A percentile compares a stretch with the other conserved stretches of the same genome.
These are phyloP conservation scores for Candida tropicalis DNA, from an alignment of 1,139 yeast species.

Conservation along the genomic window DNA sequence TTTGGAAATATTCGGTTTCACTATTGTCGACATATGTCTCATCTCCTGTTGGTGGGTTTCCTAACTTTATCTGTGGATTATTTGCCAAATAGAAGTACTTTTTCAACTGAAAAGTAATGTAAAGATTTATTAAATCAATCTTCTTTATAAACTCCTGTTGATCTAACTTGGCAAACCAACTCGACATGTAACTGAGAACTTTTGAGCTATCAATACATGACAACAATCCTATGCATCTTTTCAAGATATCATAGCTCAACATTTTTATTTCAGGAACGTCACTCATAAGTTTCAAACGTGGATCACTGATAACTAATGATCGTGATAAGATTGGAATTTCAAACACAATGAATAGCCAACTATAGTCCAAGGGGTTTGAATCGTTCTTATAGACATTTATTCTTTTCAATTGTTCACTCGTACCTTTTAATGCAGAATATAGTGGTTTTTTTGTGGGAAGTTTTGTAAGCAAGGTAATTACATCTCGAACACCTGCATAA, in stretches of 20 bases:
- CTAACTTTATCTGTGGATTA: conserved; percentile 29
- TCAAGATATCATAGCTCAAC: conserved; percentile 63
- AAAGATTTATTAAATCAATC: conserved; percentile 61
- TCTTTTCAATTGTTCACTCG: conserved; percentile 49
- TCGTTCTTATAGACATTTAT: conserved; percentile 35
- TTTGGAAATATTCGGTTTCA: conserved; percentile 24
- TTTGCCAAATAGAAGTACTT: conserved; percentile 39
- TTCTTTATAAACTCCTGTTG: conserved; percentile 43
- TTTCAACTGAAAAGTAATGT: conserved; percentile 63
- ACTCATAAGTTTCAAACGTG: conserved; percentile 28
- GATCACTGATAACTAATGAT: conserved; percentile 39
- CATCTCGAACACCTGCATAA: conserved; percentile 41
- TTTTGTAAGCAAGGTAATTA: conserved; percentile 43
- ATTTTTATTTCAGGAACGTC: conserved; percentile 55
- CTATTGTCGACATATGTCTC: conserved; percentile 7
- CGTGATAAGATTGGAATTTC: conserved; percentile 61
- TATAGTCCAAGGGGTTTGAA: conserved; percentile 40
- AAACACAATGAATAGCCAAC: conserved; percentile 62
- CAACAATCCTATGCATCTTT: conserved; percentile 66
- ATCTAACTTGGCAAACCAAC: conserved; percentile 58
- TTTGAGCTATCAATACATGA: conserved; percentile 49
- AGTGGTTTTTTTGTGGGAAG: conserved; percentile 66
- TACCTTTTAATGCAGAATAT: conserved; percentile 52
- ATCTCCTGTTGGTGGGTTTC: conserved; percentile 15
- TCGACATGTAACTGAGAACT: conserved; percentile 48